A percentile compares a stretch with the other conserved stretches of the same genome.
Evolutionary conservation across 192 early-diverging fungal species (phyloP).

Genomic region (Backusella circina): DNA sequence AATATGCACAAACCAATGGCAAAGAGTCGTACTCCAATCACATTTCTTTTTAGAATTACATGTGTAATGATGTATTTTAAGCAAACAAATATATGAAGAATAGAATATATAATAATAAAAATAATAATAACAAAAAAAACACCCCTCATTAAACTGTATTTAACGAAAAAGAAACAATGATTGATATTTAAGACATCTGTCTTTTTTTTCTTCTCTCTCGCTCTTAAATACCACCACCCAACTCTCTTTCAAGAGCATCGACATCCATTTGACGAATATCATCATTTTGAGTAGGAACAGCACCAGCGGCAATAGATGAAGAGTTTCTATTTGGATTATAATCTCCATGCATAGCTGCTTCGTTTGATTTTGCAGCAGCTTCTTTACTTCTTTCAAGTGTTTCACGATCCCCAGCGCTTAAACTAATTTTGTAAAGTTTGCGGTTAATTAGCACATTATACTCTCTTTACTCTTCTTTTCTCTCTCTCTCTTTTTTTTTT

Average conservation of each 20-base stretch:
- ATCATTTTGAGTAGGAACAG: constrained; percentile 35
- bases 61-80: neutral
- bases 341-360: constrained; percentile 20
- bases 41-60: too few relatives aligned
- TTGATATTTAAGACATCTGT: neutral
- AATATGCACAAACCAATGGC: too few relatives aligned
- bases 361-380: constrained; percentile 15
- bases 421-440: constrained; percentile 23
- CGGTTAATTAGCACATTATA: neutral
- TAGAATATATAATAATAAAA: neutral
- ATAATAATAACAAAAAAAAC: neutral
- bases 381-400: constrained; percentile 35
- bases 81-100: neutral
- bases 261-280: constrained; percentile 44
- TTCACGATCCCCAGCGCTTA: constrained; percentile 47
- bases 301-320: constrained; percentile 40
- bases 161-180: neutral
- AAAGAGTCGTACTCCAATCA: too few relatives aligned
- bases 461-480: neutral
- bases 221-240: constrained; percentile 35
- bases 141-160: neutral
- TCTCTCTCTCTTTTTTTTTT: neutral
- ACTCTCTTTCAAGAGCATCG: constrained; percentile 51
- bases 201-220: neutral
- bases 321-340: constrained; percentile 37